phyloP scores from a whole-genome alignment of 2,329 filamentous ascomycete species.

The Pseudogymnoascus sp. region DNA sequence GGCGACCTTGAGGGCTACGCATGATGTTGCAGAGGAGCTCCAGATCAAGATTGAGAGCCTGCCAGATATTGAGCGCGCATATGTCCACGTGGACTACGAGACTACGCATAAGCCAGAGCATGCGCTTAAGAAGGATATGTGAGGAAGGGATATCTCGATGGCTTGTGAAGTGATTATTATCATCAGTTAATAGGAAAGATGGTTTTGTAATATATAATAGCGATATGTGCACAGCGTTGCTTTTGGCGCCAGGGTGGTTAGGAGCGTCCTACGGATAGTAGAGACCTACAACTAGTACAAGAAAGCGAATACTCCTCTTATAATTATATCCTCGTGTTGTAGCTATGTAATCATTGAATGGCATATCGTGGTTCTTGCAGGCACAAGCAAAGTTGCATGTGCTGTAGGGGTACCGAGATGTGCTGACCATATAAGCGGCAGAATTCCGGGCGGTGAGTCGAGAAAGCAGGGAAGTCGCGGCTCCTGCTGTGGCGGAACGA shows the following conservation, averaged over 20 bases:
- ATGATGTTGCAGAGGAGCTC: conserved; percentile 88
- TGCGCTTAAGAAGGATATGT: conserved; percentile 54
- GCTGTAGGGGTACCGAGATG: neutral
- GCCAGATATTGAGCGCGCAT: conserved; percentile 85
- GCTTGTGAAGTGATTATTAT: neutral
- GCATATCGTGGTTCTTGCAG: neutral
- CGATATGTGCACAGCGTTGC: neutral
- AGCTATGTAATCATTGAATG: neutral
- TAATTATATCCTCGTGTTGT: neutral
- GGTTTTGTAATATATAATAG: conserved; percentile 1
- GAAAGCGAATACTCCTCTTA: neutral
- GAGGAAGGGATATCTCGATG: neutral
- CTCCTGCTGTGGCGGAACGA: neutral
- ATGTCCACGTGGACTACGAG: conserved; percentile 96
- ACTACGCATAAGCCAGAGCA: conserved; percentile 91
- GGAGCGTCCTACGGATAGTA: neutral
- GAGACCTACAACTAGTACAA: neutral
- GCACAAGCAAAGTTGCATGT: neutral
- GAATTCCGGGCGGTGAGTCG: neutral
- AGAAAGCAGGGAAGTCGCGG: neutral
- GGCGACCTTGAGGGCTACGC: conserved; percentile 66
- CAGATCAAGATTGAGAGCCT: conserved; percentile 91
- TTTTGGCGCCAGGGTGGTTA: neutral
- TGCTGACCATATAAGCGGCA: neutral
- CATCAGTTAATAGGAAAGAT: neutral